Evolutionary conservation across 140 eudicot species (phyloP).

Genomic region (Flaveria floridana): DNA sequence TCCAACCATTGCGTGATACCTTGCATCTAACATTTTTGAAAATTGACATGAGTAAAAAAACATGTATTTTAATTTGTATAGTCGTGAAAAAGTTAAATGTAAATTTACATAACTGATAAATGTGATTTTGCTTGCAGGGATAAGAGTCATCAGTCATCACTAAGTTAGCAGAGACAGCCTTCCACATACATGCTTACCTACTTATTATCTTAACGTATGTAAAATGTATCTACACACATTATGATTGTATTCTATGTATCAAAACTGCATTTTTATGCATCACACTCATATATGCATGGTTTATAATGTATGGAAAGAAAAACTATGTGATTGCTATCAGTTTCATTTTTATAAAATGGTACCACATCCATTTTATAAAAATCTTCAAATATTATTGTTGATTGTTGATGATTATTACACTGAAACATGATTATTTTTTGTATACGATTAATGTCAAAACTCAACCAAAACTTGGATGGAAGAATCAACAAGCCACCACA

Average conservation of each 20-base stretch:
- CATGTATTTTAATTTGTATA: too few relatives aligned
- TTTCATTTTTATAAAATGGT: background rate
- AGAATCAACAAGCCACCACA: constrained; percentile 19
- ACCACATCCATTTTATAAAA: background rate
- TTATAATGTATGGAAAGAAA: too few relatives aligned
- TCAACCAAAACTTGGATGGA: constrained; percentile 15
- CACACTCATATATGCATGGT: background rate
- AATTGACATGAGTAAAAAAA: too few relatives aligned
- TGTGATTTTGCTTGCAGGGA: constrained; percentile 30
- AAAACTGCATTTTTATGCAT: constrained; percentile 16
- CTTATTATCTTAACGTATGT: constrained; percentile 18
- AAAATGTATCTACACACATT: background rate
- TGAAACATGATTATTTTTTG: constrained; percentile 24
- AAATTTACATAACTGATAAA: constrained; percentile 5
- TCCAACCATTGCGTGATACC: background rate
- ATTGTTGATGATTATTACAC: constrained; percentile 9
- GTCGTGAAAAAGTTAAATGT: background rate
- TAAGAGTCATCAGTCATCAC: constrained; percentile 1
- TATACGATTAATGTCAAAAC: constrained; percentile 20
- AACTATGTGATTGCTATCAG: too few relatives aligned
- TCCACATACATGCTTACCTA: constrained; percentile 24
- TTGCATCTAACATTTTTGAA: too few relatives aligned
- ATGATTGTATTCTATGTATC: constrained; percentile 19
- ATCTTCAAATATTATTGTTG: background rate
- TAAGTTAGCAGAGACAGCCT: constrained; percentile 5